Evolutionary conservation across 169 alveolate species (phyloP).

Genomic region (Eimeria praecox): DNA sequence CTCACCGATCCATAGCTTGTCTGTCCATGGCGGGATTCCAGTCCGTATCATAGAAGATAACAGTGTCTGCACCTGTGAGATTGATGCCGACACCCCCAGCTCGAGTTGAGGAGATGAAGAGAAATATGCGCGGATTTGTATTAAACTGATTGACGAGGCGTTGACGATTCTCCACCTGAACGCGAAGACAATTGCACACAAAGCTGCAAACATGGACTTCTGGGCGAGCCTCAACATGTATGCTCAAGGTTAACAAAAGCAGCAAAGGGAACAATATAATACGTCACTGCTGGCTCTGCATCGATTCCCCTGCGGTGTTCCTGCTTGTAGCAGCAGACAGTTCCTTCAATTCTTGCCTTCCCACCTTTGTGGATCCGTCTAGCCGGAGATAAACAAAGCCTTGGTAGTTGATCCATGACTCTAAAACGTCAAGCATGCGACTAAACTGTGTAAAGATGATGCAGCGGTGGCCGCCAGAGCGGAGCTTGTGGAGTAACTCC

Average conservation of each 20-base stretch:
- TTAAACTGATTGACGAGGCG: constrained; percentile 97
- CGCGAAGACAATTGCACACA: background rate
- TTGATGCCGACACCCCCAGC: constrained; percentile 99
- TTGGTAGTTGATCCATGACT: constrained; percentile 95
- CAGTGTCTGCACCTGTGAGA: constrained; percentile 98
- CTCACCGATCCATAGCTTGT: constrained; percentile 98
- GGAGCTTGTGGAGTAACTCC: constrained; percentile 92
- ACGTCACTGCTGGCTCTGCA: background rate
- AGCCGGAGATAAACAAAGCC: constrained; percentile 98
- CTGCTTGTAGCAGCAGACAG: background rate
- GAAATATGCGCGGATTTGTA: constrained; percentile 95
- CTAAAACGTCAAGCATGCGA: constrained; percentile 98
- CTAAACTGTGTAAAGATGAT: constrained; percentile 98
- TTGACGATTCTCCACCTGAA: constrained; percentile 96
- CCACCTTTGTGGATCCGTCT: constrained; percentile 98
- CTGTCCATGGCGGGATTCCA: constrained; percentile 99
- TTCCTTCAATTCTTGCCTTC: too few species aligned
- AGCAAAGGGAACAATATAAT: background rate
- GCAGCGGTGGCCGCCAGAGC: constrained; percentile 96
- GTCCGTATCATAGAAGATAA: constrained; percentile 99
- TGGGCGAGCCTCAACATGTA: too few species aligned
- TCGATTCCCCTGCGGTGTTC: background rate
- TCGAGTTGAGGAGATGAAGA: constrained; percentile 98
- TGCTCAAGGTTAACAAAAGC: background rate
- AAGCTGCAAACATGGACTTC: too few species aligned